Evolutionary conservation across 1,139 yeast species (phyloP), one percentile per base, ranked within the genome.

Genomic region (Magnusiomyces fungicola): DNA sequence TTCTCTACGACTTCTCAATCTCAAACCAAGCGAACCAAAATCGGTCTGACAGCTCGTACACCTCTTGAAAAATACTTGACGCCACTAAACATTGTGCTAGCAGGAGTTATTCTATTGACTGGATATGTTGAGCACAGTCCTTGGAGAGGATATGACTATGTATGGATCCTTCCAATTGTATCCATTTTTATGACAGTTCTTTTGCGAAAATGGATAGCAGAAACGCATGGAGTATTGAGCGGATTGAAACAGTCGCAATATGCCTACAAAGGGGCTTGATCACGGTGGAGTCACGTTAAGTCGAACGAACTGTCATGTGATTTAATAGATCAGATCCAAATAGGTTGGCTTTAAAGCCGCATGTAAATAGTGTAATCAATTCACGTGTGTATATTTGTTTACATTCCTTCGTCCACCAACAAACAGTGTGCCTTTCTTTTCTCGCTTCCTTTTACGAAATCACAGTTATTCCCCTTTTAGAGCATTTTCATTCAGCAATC

Each of bases 81-180:
- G 21, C 50, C 42, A 21, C 41, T 46, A 19, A 56, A 57, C 29
- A 33, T 56, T 4, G 53, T 47, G 16, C 52, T 65, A n/a, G 62
- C 66, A 0, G 47, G 47, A 2, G 47, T 56, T 14, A 53, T 64
- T 3, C 53, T 55, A 14, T 39, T 58, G 3, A 52, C 56, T 40
- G 69, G 63, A 2, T 56, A 53, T 16, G 18, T 61, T 14, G 50
- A 56, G 41, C 64, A 61, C 47, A 44, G 47, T 18, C 66, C 67
- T 2, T 61, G 65, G 62, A 40, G 48, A 22, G 58, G 62, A 14
- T 60, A 58, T 38, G 69, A 66, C 50, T 58, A 55, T 33, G 51
- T 67, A 29, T 67, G 70, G 71, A 45, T 54, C 12, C 44, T 65
- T 29, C 69, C 71, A 1, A 30, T 53, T 7, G 45, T 60, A 3